Conservation (phyloP, 2,329 filamentous ascomycete species). For the Reticulascus tulasneorum region DNA sequence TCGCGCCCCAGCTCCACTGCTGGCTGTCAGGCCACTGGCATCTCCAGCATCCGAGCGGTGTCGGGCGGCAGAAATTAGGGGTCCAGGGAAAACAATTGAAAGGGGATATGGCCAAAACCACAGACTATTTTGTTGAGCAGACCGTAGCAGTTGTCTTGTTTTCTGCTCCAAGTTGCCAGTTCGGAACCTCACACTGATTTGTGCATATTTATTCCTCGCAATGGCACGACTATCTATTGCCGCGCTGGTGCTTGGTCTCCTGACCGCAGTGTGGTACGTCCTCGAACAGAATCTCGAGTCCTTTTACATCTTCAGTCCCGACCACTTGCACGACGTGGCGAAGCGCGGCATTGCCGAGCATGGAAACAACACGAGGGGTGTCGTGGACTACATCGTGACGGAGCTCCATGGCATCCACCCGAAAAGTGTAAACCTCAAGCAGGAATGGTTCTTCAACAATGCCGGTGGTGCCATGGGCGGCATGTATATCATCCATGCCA, state of each 20-base stretch:
- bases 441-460: constrained; percentile 92
- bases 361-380: constrained; percentile 68
- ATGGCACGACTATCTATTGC: constrained; percentile 40
- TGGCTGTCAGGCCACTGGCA: constrained; percentile 10
- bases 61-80: constrained; percentile 13
- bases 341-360: constrained; percentile 62
- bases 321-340: constrained; percentile 65
- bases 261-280: constrained; percentile 50
- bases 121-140: too few species aligned
- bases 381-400: constrained; percentile 66
- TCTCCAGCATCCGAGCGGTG: constrained; percentile 10
- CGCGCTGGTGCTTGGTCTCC: constrained; percentile 49
- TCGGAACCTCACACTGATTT: constrained; percentile 2
- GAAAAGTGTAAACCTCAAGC: constrained; percentile 60
- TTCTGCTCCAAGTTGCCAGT: too few species aligned
- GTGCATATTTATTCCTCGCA: too few species aligned
- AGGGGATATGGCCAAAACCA: constrained; percentile 24
- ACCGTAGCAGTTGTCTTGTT: too few species aligned
- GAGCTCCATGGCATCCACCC: constrained; percentile 56
- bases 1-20: neutral
- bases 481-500: constrained; percentile 88
- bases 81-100: constrained; percentile 12
- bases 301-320: constrained; percentile 73
- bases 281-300: constrained; percentile 55
- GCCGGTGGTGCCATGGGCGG: constrained; percentile 87